These are phyloP conservation scores for Scheffersomyces stambukii DNA, from an alignment of 1,139 yeast species.

Conservation along the genomic window DNA sequence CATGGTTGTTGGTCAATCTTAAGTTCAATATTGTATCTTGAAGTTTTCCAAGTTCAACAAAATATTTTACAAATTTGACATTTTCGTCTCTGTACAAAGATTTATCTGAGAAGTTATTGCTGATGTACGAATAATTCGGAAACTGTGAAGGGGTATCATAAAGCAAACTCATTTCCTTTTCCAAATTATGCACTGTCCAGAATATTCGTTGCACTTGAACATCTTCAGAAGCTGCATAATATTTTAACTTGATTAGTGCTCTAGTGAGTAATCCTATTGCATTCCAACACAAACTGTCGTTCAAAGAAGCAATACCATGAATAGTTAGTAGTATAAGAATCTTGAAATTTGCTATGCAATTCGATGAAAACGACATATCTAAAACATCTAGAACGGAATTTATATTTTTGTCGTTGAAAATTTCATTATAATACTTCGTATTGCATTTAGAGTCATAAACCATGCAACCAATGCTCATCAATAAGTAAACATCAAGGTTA, in stretches of 20 bases:
- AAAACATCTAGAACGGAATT: conserved; percentile 33
- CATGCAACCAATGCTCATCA: conserved; percentile 39
- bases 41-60: conserved; percentile 18
- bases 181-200: conserved; percentile 39
- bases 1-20: conserved; percentile 9
- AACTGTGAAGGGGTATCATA: conserved; percentile 33
- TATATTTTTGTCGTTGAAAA: conserved; percentile 30
- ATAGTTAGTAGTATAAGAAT: conserved; percentile 29
- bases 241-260: neutral
- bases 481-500: conserved; percentile 33
- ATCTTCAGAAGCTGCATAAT: conserved; percentile 4
- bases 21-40: conserved; percentile 15
- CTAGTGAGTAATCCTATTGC: neutral
- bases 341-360: conserved; percentile 19
- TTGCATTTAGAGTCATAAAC: conserved; percentile 28
- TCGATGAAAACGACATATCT: conserved; percentile 13
- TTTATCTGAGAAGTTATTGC: conserved; percentile 10
- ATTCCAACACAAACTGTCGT: conserved; percentile 30
- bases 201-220: conserved; percentile 22
- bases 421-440: conserved; percentile 18
- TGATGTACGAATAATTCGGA: conserved; percentile 21
- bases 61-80: conserved; percentile 17
- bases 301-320: conserved; percentile 25
- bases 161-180: conserved; percentile 34
- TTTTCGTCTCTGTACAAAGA: conserved; percentile 16